These are phyloP conservation scores for Aspergillus neotritici DNA, from an alignment of 2,329 filamentous ascomycete species.

Conservation along the genomic window DNA sequence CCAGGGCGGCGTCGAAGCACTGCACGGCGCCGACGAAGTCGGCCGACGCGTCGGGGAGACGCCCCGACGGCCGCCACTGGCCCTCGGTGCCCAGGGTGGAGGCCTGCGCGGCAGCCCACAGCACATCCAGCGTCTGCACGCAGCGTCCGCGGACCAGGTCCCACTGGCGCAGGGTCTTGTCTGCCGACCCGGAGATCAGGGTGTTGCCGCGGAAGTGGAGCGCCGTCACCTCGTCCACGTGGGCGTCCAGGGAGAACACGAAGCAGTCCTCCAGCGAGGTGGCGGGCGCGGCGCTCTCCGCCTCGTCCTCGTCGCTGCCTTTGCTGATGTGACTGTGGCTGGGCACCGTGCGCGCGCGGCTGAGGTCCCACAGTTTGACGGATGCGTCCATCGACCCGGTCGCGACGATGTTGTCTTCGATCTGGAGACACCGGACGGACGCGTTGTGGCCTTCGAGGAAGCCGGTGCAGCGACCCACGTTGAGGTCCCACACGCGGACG, in stretches of 20 bases:
- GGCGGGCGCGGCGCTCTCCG: conserved; percentile 39
- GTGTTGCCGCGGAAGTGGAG: conserved; percentile 85
- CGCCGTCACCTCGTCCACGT: conserved; percentile 91
- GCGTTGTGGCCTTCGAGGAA: conserved; percentile 89
- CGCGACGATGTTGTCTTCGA: conserved; percentile 91
- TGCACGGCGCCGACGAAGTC: conserved; percentile 94
- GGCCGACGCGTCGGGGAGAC: conserved; percentile 61
- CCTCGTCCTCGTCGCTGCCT: conserved; percentile 45
- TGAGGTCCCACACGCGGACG: conserved; percentile 93
- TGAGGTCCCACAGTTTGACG: conserved; percentile 91
- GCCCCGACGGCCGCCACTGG: conserved; percentile 66
- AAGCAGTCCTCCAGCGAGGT: conserved; percentile 85
- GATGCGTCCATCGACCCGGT: conserved; percentile 94
- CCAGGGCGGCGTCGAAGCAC: conserved; percentile 91
- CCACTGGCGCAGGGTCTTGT: conserved; percentile 97
- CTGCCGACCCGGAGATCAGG: conserved; percentile 88
- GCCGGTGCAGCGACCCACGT: conserved; percentile 86
- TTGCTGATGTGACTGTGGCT: conserved; percentile 49
- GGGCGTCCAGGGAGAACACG: conserved; percentile 80
- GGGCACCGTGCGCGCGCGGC: conserved; percentile 76
- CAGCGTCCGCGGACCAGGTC: conserved; percentile 95
- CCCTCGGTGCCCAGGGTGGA: conserved; percentile 57
- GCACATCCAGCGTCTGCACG: conserved; percentile 92
- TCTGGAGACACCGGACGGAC: conserved; percentile 84
- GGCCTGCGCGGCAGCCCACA: conserved; percentile 94